phyloP scores from a whole-genome alignment of 148 eudicot species.

The Polygonum aviculare region DNA sequence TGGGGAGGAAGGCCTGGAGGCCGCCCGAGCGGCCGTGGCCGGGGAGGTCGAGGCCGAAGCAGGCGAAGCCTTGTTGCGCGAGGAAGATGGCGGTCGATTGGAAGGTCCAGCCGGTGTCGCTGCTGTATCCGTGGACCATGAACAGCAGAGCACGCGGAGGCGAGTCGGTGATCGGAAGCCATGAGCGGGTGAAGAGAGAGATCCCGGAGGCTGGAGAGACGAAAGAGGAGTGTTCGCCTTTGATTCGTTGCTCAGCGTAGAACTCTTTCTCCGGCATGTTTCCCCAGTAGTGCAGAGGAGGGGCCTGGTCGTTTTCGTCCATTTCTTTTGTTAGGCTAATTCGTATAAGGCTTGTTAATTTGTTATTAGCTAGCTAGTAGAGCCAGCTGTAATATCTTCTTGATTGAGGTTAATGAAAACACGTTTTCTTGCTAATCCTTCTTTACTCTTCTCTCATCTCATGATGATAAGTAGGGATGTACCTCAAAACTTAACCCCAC shows the following conservation, averaged over 20 bases:
- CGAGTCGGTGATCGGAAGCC: constrained; percentile 58
- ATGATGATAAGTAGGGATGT: no score
- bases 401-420: no score
- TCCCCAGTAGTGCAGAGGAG: constrained; percentile 58
- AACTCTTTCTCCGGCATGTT: constrained; percentile 66
- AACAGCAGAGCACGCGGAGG: constrained; percentile 71
- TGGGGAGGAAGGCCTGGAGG: constrained; percentile 61
- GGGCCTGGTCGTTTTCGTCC: constrained; percentile 8
- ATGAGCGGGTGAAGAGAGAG: constrained; percentile 75
- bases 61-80: constrained; percentile 74
- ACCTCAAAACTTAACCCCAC: no score
- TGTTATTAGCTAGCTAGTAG: no score
- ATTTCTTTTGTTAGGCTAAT: not conserved
- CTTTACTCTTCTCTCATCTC: no score
- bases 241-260: constrained; percentile 56
- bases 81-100: constrained; percentile 78
- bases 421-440: no score
- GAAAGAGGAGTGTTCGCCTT: constrained; percentile 47
- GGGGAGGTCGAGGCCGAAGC: constrained; percentile 70
- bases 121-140: constrained; percentile 97
- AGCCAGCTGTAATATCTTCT: not conserved
- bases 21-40: constrained; percentile 86
- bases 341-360: no score
- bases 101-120: constrained; percentile 92
- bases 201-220: constrained; percentile 46